Conservation (phyloP, 2,329 filamentous ascomycete species). For the Monosporascus sp. region DNA sequence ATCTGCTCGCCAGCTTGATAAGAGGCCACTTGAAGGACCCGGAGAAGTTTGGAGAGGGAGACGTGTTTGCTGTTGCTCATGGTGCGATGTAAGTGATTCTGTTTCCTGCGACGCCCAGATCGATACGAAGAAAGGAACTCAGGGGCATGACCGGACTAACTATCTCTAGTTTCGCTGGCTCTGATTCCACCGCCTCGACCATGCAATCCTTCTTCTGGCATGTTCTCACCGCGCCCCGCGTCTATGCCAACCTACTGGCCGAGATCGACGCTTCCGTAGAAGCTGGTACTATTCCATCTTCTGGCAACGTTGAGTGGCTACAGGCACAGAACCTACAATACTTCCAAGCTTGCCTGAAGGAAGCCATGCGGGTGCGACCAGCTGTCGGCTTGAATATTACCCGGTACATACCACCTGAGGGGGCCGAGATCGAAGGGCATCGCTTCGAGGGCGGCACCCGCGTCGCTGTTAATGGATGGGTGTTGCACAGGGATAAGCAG, state of each 20-base stretch:
- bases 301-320: constrained; percentile 41
- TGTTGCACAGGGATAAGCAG: constrained; percentile 41
- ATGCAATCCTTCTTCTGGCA: constrained; percentile 54
- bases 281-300: constrained; percentile 26
- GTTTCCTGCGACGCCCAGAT: neutral
- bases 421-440: constrained; percentile 45
- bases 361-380: constrained; percentile 51
- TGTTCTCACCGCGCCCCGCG: constrained; percentile 36
- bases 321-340: constrained; percentile 46
- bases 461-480: constrained; percentile 50
- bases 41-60: constrained; percentile 41
- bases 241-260: constrained; percentile 33
- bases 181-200: constrained; percentile 55
- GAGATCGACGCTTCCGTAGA: constrained; percentile 41
- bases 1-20: constrained; percentile 47
- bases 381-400: constrained; percentile 52
- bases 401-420: constrained; percentile 44
- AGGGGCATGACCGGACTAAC: neutral
- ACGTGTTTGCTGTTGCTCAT: constrained; percentile 53
- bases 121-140: neutral
- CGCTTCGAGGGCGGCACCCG: constrained; percentile 47
- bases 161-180: constrained; percentile 48
- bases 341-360: constrained; percentile 52
- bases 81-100: constrained; percentile 45
- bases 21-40: constrained; percentile 47